Conservation (phyloP, 83 land plant genomes). For the Diphasiastrum complanatum region DNA sequence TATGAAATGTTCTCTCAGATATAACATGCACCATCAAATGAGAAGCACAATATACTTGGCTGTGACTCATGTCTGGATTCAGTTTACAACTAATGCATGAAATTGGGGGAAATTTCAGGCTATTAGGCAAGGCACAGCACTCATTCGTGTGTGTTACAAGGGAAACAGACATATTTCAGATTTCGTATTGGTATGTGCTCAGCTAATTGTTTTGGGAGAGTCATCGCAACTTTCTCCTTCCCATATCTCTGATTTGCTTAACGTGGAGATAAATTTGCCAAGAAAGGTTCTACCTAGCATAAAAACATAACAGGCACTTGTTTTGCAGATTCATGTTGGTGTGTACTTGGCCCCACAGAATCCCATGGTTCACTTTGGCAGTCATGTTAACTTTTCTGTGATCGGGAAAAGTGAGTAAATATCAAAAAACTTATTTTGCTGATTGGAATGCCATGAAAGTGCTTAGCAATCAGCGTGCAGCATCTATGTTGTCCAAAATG, state of each 20-base stretch:
- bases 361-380: slow-evolving; percentile 52
- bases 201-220: background rate
- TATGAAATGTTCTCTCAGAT: background rate
- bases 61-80: background rate
- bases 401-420: slow-evolving; percentile 46
- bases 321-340: slow-evolving; percentile 66
- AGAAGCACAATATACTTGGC: slow-evolving; percentile 4
- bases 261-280: background rate
- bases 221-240: background rate
- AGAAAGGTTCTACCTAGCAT: background rate
- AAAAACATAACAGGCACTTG: background rate
- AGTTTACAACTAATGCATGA: background rate
- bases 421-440: background rate
- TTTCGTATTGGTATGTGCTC: slow-evolving; percentile 42
- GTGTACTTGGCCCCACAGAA: slow-evolving; percentile 54
- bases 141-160: slow-evolving; percentile 39
- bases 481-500: slow-evolving; percentile 2
- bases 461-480: background rate
- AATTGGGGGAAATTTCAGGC: slow-evolving; percentile 32
- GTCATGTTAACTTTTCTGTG: slow-evolving; percentile 45
- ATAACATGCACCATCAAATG: background rate
- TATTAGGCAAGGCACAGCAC: slow-evolving; percentile 48
- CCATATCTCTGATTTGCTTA: no score
- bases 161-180: slow-evolving; percentile 31
- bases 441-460: background rate